A percentile compares a stretch with the other conserved stretches of the same genome.
Conservation (phyloP, 768 basidiomycete genomes). For the Russula brevipes region DNA sequence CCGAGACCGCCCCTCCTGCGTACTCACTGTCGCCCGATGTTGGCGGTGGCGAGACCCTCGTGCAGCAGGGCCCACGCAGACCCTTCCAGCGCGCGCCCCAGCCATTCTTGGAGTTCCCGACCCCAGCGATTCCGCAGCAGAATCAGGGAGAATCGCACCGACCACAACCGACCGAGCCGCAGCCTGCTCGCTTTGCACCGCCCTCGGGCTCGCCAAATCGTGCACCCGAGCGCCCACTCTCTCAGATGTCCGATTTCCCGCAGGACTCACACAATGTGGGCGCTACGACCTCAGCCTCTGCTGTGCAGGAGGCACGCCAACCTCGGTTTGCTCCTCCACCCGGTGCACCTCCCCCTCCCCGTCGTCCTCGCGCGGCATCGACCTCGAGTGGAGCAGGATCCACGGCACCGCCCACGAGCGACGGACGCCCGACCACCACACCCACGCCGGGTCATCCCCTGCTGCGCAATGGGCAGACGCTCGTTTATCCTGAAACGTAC, state of each 20-base stretch:
- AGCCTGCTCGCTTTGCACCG: conserved; percentile 19
- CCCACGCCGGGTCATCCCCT: conserved; percentile 67
- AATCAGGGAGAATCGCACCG: background rate
- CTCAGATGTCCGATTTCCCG: conserved; percentile 49
- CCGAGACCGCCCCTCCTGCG: conserved; percentile 63
- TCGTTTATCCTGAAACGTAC: conserved; percentile 65
- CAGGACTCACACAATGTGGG: conserved; percentile 58
- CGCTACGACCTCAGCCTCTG: conserved; percentile 22
- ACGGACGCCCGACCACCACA: conserved; percentile 56
- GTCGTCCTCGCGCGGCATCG: conserved; percentile 20
- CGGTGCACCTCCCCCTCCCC: conserved; percentile 27
- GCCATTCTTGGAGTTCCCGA: conserved; percentile 5
- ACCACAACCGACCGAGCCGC: background rate
- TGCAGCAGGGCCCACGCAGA: conserved; percentile 57
- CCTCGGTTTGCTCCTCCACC: conserved; percentile 35
- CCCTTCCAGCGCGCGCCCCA: conserved; percentile 51
- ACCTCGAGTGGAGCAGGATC: conserved; percentile 9
- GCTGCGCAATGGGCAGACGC: conserved; percentile 51
- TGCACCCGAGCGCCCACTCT: background rate
- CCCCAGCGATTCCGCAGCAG: background rate
- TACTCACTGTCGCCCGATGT: conserved; percentile 57
- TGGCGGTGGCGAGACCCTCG: conserved; percentile 52
- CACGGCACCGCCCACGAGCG: conserved; percentile 34
- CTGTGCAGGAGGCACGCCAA: background rate
- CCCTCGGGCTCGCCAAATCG: conserved; percentile 19